Conservation (phyloP, 805 yeast genomes). For the Yamadazyma paraphyllophila region DNA sequence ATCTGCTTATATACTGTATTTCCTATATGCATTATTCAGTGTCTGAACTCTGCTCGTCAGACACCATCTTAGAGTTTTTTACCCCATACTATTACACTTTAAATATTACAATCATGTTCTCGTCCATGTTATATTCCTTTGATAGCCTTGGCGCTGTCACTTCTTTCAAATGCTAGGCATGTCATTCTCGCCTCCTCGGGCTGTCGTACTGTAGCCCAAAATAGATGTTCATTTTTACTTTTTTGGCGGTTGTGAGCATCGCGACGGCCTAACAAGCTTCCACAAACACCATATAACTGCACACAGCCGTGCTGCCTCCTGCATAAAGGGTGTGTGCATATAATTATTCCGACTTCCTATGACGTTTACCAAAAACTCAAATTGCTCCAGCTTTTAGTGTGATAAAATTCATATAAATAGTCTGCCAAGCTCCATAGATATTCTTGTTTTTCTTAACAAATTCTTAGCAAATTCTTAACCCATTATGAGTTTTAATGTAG, state of each 20-base stretch:
- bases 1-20: constrained; percentile 1
- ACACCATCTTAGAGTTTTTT: too few relatives aligned
- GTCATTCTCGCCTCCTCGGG: too few relatives aligned
- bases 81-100: too few relatives aligned
- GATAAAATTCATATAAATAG: constrained; percentile 2
- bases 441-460: background rate
- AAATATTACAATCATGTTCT: too few relatives aligned
- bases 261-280: background rate
- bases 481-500: constrained; percentile 11
- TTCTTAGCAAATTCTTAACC: constrained; percentile 1
- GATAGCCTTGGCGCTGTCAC: too few relatives aligned
- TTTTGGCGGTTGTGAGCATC: background rate
- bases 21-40: background rate
- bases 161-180: too few relatives aligned
- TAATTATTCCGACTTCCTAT: constrained; percentile 9
- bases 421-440: background rate
- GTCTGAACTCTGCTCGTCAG: background rate
- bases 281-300: background rate
- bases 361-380: constrained; percentile 6
- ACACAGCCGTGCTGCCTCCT: background rate
- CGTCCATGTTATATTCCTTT: too few relatives aligned
- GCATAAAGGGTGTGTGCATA: constrained; percentile 6
- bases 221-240: background rate
- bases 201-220: background rate
- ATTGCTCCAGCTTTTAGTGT: constrained; percentile 2